A percentile compares a stretch with the other conserved stretches of the same genome.
These are phyloP conservation scores for Pachyrhizus erosus DNA, from an alignment of 306 rosid genomes.

Conservation along the genomic window DNA sequence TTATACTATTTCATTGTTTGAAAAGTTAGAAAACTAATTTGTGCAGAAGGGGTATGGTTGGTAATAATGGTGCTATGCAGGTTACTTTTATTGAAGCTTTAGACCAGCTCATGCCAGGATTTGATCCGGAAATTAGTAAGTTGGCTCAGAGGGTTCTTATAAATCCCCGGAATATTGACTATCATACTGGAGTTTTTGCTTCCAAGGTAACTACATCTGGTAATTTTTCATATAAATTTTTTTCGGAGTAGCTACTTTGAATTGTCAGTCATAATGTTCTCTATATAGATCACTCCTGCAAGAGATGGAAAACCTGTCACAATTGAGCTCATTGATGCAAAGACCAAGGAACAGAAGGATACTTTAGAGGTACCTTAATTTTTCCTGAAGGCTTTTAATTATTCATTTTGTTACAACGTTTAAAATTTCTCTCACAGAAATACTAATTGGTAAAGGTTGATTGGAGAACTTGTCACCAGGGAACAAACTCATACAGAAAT, in stretches of 20 bases:
- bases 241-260: background rate
- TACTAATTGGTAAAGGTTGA: slow-evolving; percentile 6
- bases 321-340: slow-evolving; percentile 90
- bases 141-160: slow-evolving; percentile 87
- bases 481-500: background rate
- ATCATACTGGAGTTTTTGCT: slow-evolving; percentile 87
- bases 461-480: background rate
- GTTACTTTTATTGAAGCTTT: slow-evolving; percentile 88
- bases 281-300: slow-evolving; percentile 76
- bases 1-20: slow-evolving; percentile 27
- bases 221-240: slow-evolving; percentile 7
- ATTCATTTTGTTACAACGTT: background rate
- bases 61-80: slow-evolving; percentile 51
- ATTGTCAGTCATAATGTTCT: slow-evolving; percentile 20
- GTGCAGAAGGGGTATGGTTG: slow-evolving; percentile 27
- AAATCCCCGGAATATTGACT: slow-evolving; percentile 79
- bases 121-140: slow-evolving; percentile 94
- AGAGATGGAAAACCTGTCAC: slow-evolving; percentile 82
- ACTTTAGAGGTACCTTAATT: slow-evolving; percentile 67
- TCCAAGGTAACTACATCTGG: slow-evolving; percentile 60
- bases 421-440: background rate
- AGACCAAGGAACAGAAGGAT: slow-evolving; percentile 81
- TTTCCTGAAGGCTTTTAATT: background rate
- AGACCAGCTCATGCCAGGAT: slow-evolving; percentile 93
- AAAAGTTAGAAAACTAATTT: slow-evolving; percentile 11